phyloP scores from a whole-genome alignment of 352 stramenopile genomes.

The Lagenidium giganteum region DNA sequence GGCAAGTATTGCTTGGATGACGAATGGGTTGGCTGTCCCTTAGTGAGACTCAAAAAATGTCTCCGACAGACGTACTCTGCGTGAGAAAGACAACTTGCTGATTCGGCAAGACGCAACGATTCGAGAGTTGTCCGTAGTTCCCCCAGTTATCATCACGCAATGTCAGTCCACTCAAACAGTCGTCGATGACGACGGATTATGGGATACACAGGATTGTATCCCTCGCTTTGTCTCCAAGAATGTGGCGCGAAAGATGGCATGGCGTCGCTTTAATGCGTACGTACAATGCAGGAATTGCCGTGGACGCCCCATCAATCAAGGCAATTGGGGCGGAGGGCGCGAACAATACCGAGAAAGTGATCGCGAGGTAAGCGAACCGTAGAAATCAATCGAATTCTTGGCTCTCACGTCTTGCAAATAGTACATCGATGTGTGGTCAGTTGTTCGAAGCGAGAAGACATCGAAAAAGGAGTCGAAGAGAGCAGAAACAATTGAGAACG shows the following conservation, averaged over 20 bases:
- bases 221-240: slow-evolving; percentile 55
- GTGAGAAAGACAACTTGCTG: slow-evolving; percentile 49
- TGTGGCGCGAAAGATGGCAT: slow-evolving; percentile 37
- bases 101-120: slow-evolving; percentile 35
- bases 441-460: slow-evolving; percentile 34
- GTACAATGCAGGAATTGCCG: slow-evolving; percentile 65
- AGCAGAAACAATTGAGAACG: slow-evolving; percentile 34
- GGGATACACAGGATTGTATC: slow-evolving; percentile 63
- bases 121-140: slow-evolving; percentile 34
- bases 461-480: slow-evolving; percentile 39
- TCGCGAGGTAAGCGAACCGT: too few species aligned
- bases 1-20: too few species aligned
- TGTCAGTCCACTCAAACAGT: slow-evolving; percentile 50
- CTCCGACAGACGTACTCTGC: slow-evolving; percentile 27
- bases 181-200: slow-evolving; percentile 70
- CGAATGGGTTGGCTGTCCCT: too few species aligned
- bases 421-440: slow-evolving; percentile 62
- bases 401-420: too few species aligned
- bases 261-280: slow-evolving; percentile 68
- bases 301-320: slow-evolving; percentile 31
- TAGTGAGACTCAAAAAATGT: too few species aligned
- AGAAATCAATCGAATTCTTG: too few species aligned
- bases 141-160: slow-evolving; percentile 9
- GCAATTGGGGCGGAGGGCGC: neutral
- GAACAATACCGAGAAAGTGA: slow-evolving; percentile 2